phyloP scores from a whole-genome alignment of 257 asterid species.

The Plantago ovata region DNA sequence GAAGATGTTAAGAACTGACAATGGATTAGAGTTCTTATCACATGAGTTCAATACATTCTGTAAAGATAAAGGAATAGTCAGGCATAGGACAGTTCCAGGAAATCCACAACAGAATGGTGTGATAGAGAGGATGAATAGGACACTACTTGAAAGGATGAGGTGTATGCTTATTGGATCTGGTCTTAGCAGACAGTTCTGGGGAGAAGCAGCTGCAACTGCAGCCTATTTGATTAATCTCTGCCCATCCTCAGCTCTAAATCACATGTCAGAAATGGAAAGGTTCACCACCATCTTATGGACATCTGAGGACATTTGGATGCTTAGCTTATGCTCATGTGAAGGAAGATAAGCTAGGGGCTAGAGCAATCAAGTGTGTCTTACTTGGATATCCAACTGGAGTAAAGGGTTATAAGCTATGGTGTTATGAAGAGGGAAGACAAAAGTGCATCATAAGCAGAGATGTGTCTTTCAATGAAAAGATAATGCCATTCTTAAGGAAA shows the following conservation, averaged over 20 bases:
- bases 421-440: background rate
- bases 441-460: background rate
- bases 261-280: background rate
- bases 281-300: background rate
- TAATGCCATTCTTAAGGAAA: background rate
- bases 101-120: too few species aligned
- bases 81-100: too few species aligned
- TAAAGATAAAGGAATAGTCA: too few species aligned
- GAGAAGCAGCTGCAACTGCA: background rate
- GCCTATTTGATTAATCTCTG: background rate
- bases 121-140: too few species aligned
- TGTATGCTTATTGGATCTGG: too few species aligned
- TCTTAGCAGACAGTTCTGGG: background rate
- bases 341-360: background rate
- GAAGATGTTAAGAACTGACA: too few species aligned
- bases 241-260: background rate
- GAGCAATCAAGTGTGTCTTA: background rate
- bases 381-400: background rate
- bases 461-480: background rate
- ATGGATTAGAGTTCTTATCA: too few species aligned
- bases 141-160: too few species aligned
- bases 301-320: background rate
- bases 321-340: background rate
- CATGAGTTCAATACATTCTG: too few species aligned
- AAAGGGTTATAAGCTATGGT: background rate